A percentile compares a stretch with the other conserved stretches of the same genome.
phyloP scores from a whole-genome alignment of 345 rosid species.

The Sonneratia caseolaris region DNA sequence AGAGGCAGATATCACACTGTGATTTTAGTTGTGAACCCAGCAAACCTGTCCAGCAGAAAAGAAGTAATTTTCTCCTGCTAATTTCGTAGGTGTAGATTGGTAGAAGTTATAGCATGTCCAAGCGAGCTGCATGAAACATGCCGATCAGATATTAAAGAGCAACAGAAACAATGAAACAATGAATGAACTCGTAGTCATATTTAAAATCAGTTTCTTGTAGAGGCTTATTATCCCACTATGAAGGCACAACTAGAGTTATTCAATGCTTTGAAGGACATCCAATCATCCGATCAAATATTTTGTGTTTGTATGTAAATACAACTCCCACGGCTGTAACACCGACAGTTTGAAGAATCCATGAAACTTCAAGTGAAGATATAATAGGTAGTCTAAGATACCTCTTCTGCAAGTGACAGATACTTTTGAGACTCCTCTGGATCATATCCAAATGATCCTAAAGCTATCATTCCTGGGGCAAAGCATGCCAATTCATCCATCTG shows the following conservation, averaged over 20 bases:
- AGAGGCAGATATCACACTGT: not conserved
- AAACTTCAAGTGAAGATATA: not conserved
- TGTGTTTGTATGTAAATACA: not conserved
- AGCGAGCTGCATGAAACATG: constrained; percentile 54
- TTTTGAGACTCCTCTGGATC: constrained; percentile 62
- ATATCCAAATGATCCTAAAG: constrained; percentile 86
- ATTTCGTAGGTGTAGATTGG: constrained; percentile 85
- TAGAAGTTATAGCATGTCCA: constrained; percentile 99
- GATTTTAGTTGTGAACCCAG: not conserved
- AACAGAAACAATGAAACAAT: not conserved
- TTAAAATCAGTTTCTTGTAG: not conserved
- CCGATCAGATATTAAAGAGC: not conserved
- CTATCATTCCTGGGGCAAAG: constrained; percentile 99
- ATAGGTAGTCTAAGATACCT: constrained; percentile 33
- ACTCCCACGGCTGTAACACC: not conserved
- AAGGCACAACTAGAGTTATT: not conserved
- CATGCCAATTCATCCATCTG: constrained; percentile 99
- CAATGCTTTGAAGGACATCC: not conserved
- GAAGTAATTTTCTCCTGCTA: constrained; percentile 96
- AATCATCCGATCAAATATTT: not conserved
- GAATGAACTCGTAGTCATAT: not conserved
- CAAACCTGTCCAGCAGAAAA: constrained; percentile 63
- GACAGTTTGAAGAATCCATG: not conserved
- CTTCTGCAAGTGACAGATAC: constrained; percentile 76
- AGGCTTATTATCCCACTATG: not conserved